Evolutionary conservation across 768 basidiomycete species (phyloP), one percentile per base, ranked within the genome.

Genomic region (Sutorius australiensis): DNA sequence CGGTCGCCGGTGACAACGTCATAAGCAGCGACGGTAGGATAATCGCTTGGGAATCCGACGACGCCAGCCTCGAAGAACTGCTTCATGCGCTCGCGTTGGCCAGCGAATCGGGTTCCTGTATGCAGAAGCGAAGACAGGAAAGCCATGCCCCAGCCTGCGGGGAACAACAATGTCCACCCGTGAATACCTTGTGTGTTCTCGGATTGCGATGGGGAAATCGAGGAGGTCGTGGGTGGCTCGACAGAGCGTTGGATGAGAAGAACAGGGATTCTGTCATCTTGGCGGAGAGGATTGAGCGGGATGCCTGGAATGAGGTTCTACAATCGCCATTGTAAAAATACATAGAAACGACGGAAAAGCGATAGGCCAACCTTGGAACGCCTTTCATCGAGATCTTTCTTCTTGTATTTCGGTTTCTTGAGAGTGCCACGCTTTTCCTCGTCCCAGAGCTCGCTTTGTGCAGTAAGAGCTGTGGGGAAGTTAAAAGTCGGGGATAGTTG

Each of bases 91-190:
- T 98, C 92, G 28, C 86, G 82, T 62, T 94, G 87, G 2, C 95
- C 95, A 6, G 80, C 89, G 16, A 95, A 78, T 7, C 92, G 86
- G 2, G 89, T 90, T 19, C 89, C 87, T 0, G 94, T 93, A 67
- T 83, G 84, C 3, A 79, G 77, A 46, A 99, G 79, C 3, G 94
- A 95, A 37, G 77, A 78, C 56, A 90, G 83, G 72, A 98, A 92
- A 1, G 94, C 78, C 86, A 93, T 95, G 0, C 81, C 80, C 93
- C 94, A 98, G 12, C 92, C 93, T 1, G 82, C 75, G 3, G 95
- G 95, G 31, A 95, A 67, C 42, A 97, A 75, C 9, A 99, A 72
- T 8, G 86, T 92, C 87, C 91, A 97, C 36, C 95, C 94, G 61
- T 93, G 84, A 30, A 92, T 72, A 1, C 77, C 73, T 57, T 75